Base-by-base conservation (phyloP, 371 early-diverging fungal genomes). In the Mucor irregularis region DNA sequence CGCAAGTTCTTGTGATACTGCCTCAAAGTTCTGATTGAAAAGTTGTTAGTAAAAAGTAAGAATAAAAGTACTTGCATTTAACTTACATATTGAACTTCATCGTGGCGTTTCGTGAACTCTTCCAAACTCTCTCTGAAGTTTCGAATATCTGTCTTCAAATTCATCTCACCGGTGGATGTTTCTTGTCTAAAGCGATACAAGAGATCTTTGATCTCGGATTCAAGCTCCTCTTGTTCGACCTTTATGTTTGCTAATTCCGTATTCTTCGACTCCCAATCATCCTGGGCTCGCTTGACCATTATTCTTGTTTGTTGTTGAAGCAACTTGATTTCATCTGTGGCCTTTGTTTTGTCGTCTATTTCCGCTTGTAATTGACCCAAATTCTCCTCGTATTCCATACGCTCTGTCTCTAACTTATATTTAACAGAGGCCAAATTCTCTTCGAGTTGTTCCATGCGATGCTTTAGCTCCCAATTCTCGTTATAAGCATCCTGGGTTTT, bases 281-380 rank as follows among this genome's bases (percentile, higher is more conserved):
- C 73, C 52, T 81, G 75, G 5, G 81, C 80, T 17, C 72, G 63
- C 2, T 62, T 62, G 2, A 82, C 79, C 83, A 82, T 82, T 4
- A 58, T 54, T 21, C 76, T 51, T n/a, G 78, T 68, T 65, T 84
- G 80, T 14, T 74, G 71, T 35, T 80, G 61, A 9, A 69, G 59
- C 17, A 56, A 53, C 21, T 78, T 69, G 34, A 82, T 76, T 43
- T 74, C 75, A n/a, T 64, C 62, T 10, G 65, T 65, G 16, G 77
- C 72, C 14, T 61, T 56, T 28, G 78, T 76, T 21, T 73, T 72
- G 19, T 69, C 57, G 10, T 51, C 61, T 28, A 74, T 61, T 6
- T 64, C 60, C 16, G 44, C 28, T 8, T 54, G 56, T 14, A 78
- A 31, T 16, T 58, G 44, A 17, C 51, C 34, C 8, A 74, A 21